phyloP scores from a whole-genome alignment of 306 rosid genomes.

The Casuarina glauca region DNA sequence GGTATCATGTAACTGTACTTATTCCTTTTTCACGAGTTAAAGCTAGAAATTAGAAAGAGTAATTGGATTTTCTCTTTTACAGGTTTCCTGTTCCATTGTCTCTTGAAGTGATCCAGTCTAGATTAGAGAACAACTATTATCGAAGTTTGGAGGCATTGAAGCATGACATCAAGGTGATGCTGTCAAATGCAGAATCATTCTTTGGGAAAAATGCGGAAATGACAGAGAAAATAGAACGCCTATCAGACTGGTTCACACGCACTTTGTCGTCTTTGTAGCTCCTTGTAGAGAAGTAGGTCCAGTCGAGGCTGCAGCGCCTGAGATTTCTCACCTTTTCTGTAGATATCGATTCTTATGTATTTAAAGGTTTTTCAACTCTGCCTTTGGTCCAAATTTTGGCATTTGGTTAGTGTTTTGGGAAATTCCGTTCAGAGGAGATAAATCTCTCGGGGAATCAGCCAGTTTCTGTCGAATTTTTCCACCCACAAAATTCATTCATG shows the following conservation, averaged over 20 bases:
- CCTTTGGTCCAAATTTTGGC: constrained; percentile 25
- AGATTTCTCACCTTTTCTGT: constrained; percentile 34
- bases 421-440: constrained; percentile 24
- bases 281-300: constrained; percentile 31
- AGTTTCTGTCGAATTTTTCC: constrained; percentile 53
- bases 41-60: constrained; percentile 2
- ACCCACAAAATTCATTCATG: constrained; percentile 59
- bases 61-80: constrained; percentile 20
- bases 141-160: constrained; percentile 84
- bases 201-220: constrained; percentile 60
- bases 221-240: constrained; percentile 51
- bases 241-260: constrained; percentile 83
- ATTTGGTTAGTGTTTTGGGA: constrained; percentile 26
- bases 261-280: constrained; percentile 57
- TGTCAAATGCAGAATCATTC: constrained; percentile 60
- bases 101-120: constrained; percentile 65
- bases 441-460: constrained; percentile 43
- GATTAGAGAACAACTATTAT: constrained; percentile 83
- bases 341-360: constrained; percentile 21
- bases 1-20: too few relatives aligned
- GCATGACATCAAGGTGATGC: constrained; percentile 67
- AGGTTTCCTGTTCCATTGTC: constrained; percentile 91
- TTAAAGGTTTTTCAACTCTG: constrained; percentile 16
- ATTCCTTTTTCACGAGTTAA: background rate
- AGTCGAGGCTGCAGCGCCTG: constrained; percentile 36